These are phyloP conservation scores for Elongisporangium anandrum DNA, from an alignment of 352 stramenopile species.

Conservation along the genomic window DNA sequence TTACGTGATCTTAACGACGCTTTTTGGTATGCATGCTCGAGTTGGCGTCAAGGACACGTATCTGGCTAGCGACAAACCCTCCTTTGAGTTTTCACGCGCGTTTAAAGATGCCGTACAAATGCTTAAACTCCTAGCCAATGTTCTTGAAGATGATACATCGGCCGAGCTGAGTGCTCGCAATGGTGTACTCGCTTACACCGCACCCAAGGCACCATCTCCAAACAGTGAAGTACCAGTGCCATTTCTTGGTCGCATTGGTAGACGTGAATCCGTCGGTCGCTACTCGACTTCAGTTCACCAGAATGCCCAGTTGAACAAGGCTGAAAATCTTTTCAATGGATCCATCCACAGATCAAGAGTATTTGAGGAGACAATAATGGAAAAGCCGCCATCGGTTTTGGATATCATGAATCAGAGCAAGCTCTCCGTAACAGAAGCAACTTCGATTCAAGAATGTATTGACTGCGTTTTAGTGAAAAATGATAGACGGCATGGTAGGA, in stretches of 20 bases:
- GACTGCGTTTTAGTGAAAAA: constrained; percentile 10
- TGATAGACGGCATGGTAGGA: constrained; percentile 11
- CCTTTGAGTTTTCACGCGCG: constrained; percentile 63
- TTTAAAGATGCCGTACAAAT: constrained; percentile 83
- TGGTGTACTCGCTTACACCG: constrained; percentile 54
- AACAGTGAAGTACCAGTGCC: constrained; percentile 5
- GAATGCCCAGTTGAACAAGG: constrained; percentile 57
- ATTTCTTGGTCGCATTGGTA: constrained; percentile 12
- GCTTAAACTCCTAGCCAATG: constrained; percentile 72
- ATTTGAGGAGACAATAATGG: not conserved
- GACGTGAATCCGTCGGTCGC: constrained; percentile 51
- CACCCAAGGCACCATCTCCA: constrained; percentile 10
- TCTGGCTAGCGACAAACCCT: constrained; percentile 53
- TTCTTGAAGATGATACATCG: constrained; percentile 62
- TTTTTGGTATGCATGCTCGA: constrained; percentile 82
- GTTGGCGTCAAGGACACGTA: constrained; percentile 74
- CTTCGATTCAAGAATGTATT: constrained; percentile 1
- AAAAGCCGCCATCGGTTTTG: not conserved
- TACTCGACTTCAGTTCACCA: constrained; percentile 69
- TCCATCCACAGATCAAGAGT: not conserved
- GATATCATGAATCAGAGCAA: not conserved
- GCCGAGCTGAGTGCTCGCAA: constrained; percentile 50
- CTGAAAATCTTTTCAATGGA: constrained; percentile 56
- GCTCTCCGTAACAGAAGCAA: not conserved
- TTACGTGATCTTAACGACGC: constrained; percentile 77